Evolutionary conservation across 768 basidiomycete genomes (phyloP).

Genomic region (Phanerochaete sordida): DNA sequence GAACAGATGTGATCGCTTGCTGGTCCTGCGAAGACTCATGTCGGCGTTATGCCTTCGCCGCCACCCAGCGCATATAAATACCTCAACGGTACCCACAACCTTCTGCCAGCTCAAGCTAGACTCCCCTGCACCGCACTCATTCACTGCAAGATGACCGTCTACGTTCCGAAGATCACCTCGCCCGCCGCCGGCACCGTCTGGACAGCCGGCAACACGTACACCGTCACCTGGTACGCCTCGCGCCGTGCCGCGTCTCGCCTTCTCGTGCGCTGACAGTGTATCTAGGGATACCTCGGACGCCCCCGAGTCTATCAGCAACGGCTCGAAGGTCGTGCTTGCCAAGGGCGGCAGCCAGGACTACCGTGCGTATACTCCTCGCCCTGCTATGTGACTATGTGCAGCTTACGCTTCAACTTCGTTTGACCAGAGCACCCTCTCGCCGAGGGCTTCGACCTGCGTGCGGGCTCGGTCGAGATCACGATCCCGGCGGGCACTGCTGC

Average conservation of each 20-base stretch:
- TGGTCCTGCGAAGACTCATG: too few relatives aligned
- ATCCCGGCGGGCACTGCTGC: constrained; percentile 32
- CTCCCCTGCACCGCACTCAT: too few relatives aligned
- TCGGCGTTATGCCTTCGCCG: too few relatives aligned
- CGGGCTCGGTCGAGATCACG: constrained; percentile 35
- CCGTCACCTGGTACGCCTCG: constrained; percentile 42
- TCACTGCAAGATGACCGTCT: constrained; percentile 23
- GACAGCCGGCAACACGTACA: constrained; percentile 31
- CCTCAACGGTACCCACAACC: too few relatives aligned
- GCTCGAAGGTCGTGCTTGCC: constrained; percentile 45
- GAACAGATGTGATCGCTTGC: too few relatives aligned
- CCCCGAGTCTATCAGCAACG: constrained; percentile 32
- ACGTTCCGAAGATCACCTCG: constrained; percentile 38
- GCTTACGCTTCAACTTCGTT: not conserved
- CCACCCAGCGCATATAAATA: too few relatives aligned
- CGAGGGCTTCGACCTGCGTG: constrained; percentile 38
- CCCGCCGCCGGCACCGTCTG: constrained; percentile 34
- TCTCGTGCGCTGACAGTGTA: constrained; percentile 15
- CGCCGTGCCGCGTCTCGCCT: not conserved
- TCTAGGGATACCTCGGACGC: constrained; percentile 40
- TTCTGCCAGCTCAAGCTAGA: too few relatives aligned
- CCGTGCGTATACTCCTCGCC: too few relatives aligned
- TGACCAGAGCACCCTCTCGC: not conserved
- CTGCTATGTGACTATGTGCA: too few relatives aligned
- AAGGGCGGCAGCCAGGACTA: constrained; percentile 36